These are phyloP conservation scores for Candida pseudoviswanathii DNA, from an alignment of 1,139 yeast species.

Conservation along the genomic window DNA sequence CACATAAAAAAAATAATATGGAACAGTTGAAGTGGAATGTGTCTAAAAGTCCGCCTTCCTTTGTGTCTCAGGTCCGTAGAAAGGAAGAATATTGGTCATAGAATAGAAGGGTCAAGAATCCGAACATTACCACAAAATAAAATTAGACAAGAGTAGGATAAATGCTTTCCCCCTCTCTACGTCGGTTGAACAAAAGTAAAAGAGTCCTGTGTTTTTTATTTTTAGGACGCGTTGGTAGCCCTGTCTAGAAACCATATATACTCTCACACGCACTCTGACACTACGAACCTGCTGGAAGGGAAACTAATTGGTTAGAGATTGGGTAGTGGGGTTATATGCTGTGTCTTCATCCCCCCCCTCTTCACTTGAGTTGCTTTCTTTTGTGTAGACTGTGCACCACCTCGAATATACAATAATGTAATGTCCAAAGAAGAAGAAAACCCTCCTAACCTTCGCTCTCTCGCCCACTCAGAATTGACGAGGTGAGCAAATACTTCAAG, in stretches of 20 bases:
- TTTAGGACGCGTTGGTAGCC: neutral
- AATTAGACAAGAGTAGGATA: neutral
- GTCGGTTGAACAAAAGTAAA: neutral
- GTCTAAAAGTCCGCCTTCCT: neutral
- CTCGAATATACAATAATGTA: too few relatives aligned
- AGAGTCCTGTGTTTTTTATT: neutral
- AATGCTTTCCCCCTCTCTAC: neutral
- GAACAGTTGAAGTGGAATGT: neutral
- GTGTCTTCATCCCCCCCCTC: too few relatives aligned
- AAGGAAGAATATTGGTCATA: neutral
- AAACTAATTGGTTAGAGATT: too few relatives aligned
- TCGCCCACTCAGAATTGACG: neutral
- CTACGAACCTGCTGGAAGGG: too few relatives aligned
- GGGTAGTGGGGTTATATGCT: too few relatives aligned
- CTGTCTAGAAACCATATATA: neutral
- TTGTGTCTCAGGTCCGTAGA: neutral
- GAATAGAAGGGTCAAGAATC: neutral
- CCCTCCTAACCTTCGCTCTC: neutral
- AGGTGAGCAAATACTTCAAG: slow-evolving; percentile 1
- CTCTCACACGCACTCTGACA: too few relatives aligned
- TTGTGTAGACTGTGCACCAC: too few relatives aligned
- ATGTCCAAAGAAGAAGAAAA: neutral
- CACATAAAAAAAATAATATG: too few relatives aligned
- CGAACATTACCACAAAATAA: neutral
- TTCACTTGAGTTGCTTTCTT: too few relatives aligned